Conservation (phyloP, 306 rosid genomes). For the Echinosophora koreensis region DNA sequence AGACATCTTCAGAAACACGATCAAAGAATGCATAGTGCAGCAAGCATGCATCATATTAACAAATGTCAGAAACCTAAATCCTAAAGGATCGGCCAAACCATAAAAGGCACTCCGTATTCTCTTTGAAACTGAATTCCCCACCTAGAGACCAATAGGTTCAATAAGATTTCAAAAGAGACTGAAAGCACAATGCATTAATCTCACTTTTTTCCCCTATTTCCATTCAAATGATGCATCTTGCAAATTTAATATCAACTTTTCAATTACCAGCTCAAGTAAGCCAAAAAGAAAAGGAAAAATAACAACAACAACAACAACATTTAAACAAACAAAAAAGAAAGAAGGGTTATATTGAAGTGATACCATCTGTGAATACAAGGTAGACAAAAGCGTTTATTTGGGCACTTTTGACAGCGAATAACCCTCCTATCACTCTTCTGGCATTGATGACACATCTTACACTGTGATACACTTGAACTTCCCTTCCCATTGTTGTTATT, state of each 20-base stretch:
- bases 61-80: background rate
- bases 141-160: background rate
- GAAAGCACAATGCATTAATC: background rate
- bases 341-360: background rate
- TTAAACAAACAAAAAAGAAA: background rate
- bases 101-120: background rate
- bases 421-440: conserved; percentile 25
- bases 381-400: conserved; percentile 12
- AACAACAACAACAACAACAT: too few species aligned
- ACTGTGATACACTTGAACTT: background rate
- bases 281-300: too few species aligned
- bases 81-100: background rate
- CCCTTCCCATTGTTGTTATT: background rate
- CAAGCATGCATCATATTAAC: background rate
- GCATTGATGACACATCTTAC: conserved; percentile 41
- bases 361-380: conserved; percentile 46
- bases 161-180: background rate
- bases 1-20: background rate
- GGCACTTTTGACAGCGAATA: conserved; percentile 22
- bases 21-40: background rate
- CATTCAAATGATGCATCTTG: too few species aligned
- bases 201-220: too few species aligned
- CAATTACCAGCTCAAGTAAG: background rate
- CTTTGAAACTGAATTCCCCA: background rate
- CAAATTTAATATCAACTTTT: background rate